phyloP scores from a whole-genome alignment of 768 basidiomycete species.

The Kwoniella shandongensis region DNA sequence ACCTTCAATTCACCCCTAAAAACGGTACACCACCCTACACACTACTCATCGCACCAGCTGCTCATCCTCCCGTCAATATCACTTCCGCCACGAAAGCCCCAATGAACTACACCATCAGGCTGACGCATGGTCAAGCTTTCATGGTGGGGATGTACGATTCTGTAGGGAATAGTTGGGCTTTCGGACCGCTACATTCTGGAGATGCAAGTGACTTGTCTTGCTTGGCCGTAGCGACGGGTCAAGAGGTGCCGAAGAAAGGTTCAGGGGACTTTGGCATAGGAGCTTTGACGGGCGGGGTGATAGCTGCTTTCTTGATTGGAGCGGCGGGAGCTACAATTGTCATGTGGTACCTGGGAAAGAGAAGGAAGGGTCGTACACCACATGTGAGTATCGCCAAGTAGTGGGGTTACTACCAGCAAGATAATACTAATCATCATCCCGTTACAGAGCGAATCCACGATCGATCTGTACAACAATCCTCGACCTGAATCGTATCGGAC shows the following conservation, averaged over 20 bases:
- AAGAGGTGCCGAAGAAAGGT: slow-evolving; percentile 3
- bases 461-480: slow-evolving; percentile 21
- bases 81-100: slow-evolving; percentile 15
- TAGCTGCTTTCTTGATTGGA: slow-evolving; percentile 29
- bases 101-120: slow-evolving; percentile 41
- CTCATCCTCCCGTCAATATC: slow-evolving; percentile 45
- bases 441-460: slow-evolving; percentile 3
- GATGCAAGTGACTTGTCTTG: slow-evolving; percentile 22
- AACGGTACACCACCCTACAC: slow-evolving; percentile 43
- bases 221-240: slow-evolving; percentile 29
- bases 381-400: too few relatives aligned
- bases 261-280: slow-evolving; percentile 9
- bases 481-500: slow-evolving; percentile 17
- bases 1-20: slow-evolving; percentile 36
- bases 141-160: slow-evolving; percentile 37
- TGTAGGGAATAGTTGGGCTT: slow-evolving; percentile 32
- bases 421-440: too few relatives aligned
- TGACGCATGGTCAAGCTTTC: slow-evolving; percentile 46
- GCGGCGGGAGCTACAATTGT: slow-evolving; percentile 17
- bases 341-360: slow-evolving; percentile 17
- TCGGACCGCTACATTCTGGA: slow-evolving; percentile 41
- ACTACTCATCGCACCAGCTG: slow-evolving; percentile 37
- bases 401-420: too few relatives aligned
- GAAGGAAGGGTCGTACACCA: not conserved
- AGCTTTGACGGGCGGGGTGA: slow-evolving; percentile 23